Evolutionary conservation across 345 rosid genomes (phyloP).

Genomic region (Erodium maritimum): DNA sequence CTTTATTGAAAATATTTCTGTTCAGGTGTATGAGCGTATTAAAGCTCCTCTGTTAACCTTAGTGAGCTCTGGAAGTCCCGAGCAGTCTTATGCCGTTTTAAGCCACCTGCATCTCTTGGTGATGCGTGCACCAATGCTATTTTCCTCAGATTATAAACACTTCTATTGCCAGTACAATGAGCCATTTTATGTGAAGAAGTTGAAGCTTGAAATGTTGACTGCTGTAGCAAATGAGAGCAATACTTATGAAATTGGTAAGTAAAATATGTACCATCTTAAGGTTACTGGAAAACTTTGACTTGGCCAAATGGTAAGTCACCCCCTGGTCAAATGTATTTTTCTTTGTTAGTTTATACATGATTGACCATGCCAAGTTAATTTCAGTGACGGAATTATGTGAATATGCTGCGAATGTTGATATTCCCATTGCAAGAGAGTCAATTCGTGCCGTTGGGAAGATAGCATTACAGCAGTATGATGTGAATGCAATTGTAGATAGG

Average conservation of each 20-base stretch:
- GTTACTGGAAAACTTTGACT: not conserved
- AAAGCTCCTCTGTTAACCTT: constrained; percentile 94
- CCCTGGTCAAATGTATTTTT: not conserved
- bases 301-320: not conserved
- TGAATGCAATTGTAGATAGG: constrained; percentile 98
- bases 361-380: constrained; percentile 15
- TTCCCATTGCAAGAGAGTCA: constrained; percentile 91
- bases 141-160: constrained; percentile 86
- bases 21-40: constrained; percentile 92
- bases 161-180: constrained; percentile 98
- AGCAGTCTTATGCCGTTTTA: constrained; percentile 91
- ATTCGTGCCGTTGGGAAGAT: constrained; percentile 98
- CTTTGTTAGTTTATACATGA: constrained; percentile 1
- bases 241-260: constrained; percentile 96
- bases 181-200: constrained; percentile 84
- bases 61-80: constrained; percentile 98
- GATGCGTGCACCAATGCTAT: constrained; percentile 90
- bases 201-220: constrained; percentile 99
- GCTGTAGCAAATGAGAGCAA: constrained; percentile 97
- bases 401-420: constrained; percentile 97
- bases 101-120: constrained; percentile 96
- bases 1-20: constrained; percentile 9
- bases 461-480: constrained; percentile 97
- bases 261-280: constrained; percentile 1
- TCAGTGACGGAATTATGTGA: constrained; percentile 96